These are phyloP conservation scores for Begonia fuchsioides DNA, from an alignment of 306 rosid genomes.

Conservation along the genomic window DNA sequence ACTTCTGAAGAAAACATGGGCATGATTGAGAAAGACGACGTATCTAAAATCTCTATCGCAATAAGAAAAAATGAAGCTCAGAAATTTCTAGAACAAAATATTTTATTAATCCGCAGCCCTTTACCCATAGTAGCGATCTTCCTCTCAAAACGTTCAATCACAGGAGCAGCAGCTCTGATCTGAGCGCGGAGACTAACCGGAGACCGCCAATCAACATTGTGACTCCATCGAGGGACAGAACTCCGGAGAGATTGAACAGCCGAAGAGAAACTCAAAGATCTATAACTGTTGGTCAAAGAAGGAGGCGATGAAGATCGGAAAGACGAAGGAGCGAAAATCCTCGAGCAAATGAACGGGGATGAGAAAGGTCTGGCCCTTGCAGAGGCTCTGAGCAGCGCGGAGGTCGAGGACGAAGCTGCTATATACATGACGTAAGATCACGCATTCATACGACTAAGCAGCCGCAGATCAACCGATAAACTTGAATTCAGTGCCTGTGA, in stretches of 20 bases:
- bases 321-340: conserved; percentile 23
- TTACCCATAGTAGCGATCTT: conserved; percentile 68
- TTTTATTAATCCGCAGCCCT: background rate
- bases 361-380: conserved; percentile 24
- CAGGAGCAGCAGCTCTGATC: conserved; percentile 74
- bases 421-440: conserved; percentile 42
- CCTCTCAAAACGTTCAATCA: conserved; percentile 57
- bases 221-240: conserved; percentile 53
- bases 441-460: background rate
- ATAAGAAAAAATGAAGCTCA: too few species aligned
- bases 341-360: conserved; percentile 17
- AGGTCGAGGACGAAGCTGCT: conserved; percentile 31
- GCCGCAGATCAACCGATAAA: too few species aligned
- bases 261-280: conserved; percentile 28
- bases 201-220: conserved; percentile 56
- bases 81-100: too few species aligned
- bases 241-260: conserved; percentile 19
- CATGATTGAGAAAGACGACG: too few species aligned
- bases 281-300: conserved; percentile 5
- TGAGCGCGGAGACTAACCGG: conserved; percentile 53
- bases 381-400: conserved; percentile 52
- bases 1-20: too few species aligned
- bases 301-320: conserved; percentile 7
- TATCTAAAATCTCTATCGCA: too few species aligned
- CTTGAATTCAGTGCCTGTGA: too few species aligned